Percentiles rank a stretch among this genome's conserved stretches.
Conservation (phyloP, 1,284 basidiomycete species). For the Coniferiporia sulphurascens region DNA sequence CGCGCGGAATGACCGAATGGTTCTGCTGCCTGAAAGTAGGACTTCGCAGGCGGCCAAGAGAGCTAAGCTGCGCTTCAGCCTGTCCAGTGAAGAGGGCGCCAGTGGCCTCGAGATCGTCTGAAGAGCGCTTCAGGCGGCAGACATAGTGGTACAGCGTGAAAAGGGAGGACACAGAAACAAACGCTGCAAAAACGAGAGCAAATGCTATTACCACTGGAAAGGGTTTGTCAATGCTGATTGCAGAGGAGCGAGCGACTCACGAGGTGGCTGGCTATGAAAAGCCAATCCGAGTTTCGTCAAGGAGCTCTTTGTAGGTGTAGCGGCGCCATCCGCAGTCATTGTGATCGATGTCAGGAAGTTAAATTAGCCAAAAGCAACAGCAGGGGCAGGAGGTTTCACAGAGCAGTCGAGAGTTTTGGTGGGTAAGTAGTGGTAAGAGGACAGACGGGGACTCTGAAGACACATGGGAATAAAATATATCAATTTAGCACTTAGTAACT, state of each 20-base stretch:
- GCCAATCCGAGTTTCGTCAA: neutral
- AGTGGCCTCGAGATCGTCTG: neutral
- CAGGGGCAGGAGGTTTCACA: too few relatives aligned
- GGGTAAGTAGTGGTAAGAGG: too few relatives aligned
- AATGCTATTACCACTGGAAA: neutral
- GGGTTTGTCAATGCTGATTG: neutral
- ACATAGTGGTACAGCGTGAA: neutral
- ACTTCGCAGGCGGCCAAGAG: neutral
- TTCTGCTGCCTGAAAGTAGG: too few relatives aligned
- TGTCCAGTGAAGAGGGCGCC: neutral
- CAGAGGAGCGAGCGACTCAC: neutral
- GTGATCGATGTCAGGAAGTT: too few relatives aligned
- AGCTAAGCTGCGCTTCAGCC: neutral
- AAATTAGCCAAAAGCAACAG: too few relatives aligned
- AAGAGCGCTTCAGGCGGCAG: neutral
- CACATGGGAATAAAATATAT: neutral
- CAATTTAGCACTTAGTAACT: neutral
- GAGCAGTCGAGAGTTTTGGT: too few relatives aligned
- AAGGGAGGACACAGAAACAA: neutral
- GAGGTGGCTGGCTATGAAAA: neutral
- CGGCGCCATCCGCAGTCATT: too few relatives aligned
- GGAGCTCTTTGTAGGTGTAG: too few relatives aligned
- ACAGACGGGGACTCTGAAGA: neutral
- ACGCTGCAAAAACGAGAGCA: neutral
- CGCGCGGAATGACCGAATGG: neutral